These are phyloP conservation scores for Macrolepiota fuliginosa DNA, from an alignment of 768 basidiomycete genomes.

Conservation along the genomic window DNA sequence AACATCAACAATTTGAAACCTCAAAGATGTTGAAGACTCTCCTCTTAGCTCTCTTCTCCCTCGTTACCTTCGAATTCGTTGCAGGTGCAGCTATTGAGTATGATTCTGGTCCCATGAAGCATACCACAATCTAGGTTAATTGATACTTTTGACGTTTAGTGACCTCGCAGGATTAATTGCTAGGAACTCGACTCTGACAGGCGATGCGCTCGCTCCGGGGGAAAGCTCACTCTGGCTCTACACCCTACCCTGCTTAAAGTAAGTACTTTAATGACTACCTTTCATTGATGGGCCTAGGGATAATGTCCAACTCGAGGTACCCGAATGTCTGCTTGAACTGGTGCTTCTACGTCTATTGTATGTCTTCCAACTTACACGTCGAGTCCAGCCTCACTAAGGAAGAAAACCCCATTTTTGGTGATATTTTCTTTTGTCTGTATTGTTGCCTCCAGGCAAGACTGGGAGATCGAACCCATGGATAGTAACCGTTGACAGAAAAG, in stretches of 20 bases:
- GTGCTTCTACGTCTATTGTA: background rate
- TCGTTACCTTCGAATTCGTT: background rate
- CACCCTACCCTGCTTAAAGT: background rate
- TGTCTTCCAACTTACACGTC: background rate
- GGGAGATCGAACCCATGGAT: background rate
- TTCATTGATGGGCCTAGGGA: background rate
- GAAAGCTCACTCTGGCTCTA: background rate
- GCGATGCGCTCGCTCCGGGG: background rate
- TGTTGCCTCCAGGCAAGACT: background rate
- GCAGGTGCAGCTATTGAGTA: background rate
- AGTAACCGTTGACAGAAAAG: background rate
- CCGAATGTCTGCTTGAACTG: background rate
- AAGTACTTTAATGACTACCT: background rate
- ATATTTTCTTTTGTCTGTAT: too few relatives aligned
- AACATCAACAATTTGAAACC: background rate
- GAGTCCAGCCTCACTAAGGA: too few relatives aligned
- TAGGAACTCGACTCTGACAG: background rate
- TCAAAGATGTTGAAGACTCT: background rate
- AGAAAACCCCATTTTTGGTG: too few relatives aligned
- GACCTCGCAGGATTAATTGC: background rate
- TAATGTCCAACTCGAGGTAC: background rate
- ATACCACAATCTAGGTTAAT: too few relatives aligned
- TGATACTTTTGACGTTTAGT: constrained; percentile 31
- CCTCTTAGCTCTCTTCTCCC: background rate
- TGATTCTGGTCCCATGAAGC: background rate